Conservation (phyloP, 1,284 basidiomycete genomes). For the Apiotrichum laibachii region DNA sequence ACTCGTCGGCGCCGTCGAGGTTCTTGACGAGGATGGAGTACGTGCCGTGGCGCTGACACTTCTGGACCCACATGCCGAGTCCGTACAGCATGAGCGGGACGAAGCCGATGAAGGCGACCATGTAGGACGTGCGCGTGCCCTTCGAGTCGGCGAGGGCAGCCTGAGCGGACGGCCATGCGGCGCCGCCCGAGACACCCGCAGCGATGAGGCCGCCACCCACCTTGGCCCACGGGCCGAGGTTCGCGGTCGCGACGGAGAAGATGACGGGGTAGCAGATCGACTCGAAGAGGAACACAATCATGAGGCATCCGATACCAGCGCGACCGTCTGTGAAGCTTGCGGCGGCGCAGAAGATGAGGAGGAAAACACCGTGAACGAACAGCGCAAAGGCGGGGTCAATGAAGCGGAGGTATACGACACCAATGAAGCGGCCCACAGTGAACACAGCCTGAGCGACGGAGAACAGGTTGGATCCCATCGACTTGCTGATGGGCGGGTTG, state of each 20-base stretch:
- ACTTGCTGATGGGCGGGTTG: constrained; percentile 14
- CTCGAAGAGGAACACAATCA: constrained; percentile 41
- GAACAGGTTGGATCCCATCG: constrained; percentile 36
- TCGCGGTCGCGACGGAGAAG: constrained; percentile 34
- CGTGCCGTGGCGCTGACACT: constrained; percentile 16
- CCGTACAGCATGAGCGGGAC: constrained; percentile 28
- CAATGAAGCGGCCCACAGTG: constrained; percentile 41
- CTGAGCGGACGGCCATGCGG: constrained; percentile 30
- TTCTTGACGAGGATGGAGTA: constrained; percentile 18
- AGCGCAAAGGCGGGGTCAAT: constrained; percentile 38
- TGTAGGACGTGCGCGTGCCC: constrained; percentile 26
- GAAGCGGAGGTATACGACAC: constrained; percentile 32
- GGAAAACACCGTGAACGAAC: constrained; percentile 27
- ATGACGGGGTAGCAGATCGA: constrained; percentile 39
- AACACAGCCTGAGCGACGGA: constrained; percentile 39
- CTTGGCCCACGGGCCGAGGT: constrained; percentile 34
- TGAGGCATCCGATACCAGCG: constrained; percentile 38
- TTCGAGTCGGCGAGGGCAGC: constrained; percentile 26
- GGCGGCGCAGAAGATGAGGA: constrained; percentile 37
- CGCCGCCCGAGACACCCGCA: constrained; percentile 34
- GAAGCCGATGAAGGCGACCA: constrained; percentile 28
- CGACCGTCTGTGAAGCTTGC: constrained; percentile 26
- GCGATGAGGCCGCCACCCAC: constrained; percentile 37
- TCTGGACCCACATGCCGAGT: constrained; percentile 24
- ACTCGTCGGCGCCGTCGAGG: constrained; percentile 9